phyloP scores from a whole-genome alignment of 495 filamentous ascomycete species.

The Gamarada debralockiae region DNA sequence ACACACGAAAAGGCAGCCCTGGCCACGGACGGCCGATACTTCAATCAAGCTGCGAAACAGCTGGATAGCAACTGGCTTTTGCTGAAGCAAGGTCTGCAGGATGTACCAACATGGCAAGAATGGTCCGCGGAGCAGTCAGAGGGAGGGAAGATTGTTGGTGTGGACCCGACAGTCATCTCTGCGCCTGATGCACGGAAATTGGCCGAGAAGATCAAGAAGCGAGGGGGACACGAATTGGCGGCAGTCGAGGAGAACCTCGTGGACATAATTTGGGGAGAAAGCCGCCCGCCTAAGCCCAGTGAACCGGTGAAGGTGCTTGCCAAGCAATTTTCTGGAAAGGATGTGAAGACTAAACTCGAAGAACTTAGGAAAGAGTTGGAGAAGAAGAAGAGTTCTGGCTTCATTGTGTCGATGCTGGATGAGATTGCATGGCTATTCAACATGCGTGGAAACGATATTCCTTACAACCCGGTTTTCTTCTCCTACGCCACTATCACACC shows the following conservation, averaged over 20 bases:
- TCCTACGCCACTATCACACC: constrained; percentile 90
- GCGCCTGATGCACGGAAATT: constrained; percentile 84
- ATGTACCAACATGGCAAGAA: constrained; percentile 97
- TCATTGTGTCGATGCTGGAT: constrained; percentile 93
- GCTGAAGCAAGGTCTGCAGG: constrained; percentile 87
- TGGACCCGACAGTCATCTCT: constrained; percentile 87
- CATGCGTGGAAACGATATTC: constrained; percentile 91
- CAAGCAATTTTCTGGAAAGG: constrained; percentile 76
- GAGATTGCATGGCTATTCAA: constrained; percentile 99
- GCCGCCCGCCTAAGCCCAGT: constrained; percentile 68
- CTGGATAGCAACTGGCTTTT: constrained; percentile 90
- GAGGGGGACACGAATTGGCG: constrained; percentile 71
- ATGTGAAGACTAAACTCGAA: constrained; percentile 76
- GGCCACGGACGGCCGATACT: constrained; percentile 95
- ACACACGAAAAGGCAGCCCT: constrained; percentile 84
- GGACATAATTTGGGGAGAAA: constrained; percentile 78
- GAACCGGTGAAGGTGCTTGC: constrained; percentile 69
- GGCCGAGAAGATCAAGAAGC: constrained; percentile 81
- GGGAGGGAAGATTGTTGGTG: constrained; percentile 81
- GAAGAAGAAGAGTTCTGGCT: constrained; percentile 83
- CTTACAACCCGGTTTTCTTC: constrained; percentile 98
- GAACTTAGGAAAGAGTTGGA: constrained; percentile 89
- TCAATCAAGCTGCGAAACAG: constrained; percentile 94
- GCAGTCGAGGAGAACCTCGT: constrained; percentile 77
- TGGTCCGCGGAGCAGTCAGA: constrained; percentile 87